Conservation (phyloP, 768 basidiomycete species). For the Leccinum rimulosum region DNA sequence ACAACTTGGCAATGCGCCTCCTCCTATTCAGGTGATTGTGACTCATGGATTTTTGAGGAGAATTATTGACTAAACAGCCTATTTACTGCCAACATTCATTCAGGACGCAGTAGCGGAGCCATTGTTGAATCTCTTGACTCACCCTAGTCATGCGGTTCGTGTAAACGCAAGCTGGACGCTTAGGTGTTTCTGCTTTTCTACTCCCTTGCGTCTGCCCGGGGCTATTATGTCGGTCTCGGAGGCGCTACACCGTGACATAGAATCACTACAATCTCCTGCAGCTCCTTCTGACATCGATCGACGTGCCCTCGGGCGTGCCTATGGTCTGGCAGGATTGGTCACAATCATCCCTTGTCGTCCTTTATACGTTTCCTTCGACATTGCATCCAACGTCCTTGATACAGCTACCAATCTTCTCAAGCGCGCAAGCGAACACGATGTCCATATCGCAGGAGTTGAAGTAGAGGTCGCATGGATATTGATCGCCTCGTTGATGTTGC, state of each 20-base stretch:
- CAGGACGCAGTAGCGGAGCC: conserved; percentile 86
- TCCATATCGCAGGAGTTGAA: conserved; percentile 77
- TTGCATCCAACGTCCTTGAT: conserved; percentile 87
- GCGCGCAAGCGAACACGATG: conserved; percentile 85
- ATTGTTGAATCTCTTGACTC: conserved; percentile 77
- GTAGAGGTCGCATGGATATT: conserved; percentile 94
- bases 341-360: conserved; percentile 84
- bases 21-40: conserved; percentile 69
- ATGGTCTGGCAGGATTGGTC: conserved; percentile 85
- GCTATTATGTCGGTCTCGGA: conserved; percentile 76
- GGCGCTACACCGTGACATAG: conserved; percentile 80
- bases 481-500: conserved; percentile 85
- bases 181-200: conserved; percentile 86
- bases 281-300: conserved; percentile 67
- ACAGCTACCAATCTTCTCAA: conserved; percentile 89
- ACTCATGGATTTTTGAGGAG: background rate
- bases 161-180: conserved; percentile 85
- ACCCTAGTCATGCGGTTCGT: conserved; percentile 86
- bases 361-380: conserved; percentile 92
- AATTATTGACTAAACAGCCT: background rate
- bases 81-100: background rate
- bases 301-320: conserved; percentile 83
- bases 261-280: conserved; percentile 66
- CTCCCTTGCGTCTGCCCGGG: conserved; percentile 80
- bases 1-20: conserved; percentile 89